Conservation (phyloP, 495 filamentous ascomycete genomes). For the Rostrohypoxylon terebratum region DNA sequence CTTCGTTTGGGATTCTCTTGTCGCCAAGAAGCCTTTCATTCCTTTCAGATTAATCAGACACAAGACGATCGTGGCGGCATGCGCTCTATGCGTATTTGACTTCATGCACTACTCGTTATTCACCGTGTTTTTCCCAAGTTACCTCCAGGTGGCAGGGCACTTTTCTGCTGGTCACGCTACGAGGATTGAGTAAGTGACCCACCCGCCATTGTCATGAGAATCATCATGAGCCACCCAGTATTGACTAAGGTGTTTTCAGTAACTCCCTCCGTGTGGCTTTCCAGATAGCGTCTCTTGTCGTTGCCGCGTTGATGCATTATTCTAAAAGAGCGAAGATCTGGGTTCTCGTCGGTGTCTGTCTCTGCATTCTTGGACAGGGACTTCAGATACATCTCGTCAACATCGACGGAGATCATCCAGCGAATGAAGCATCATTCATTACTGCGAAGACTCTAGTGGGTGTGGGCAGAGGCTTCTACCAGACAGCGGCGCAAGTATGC, state of each 20-base stretch:
- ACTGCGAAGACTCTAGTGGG: neutral
- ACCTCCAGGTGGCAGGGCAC: slow-evolving; percentile 4
- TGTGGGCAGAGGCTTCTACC: neutral
- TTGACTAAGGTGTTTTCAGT: neutral
- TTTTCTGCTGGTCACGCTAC: neutral
- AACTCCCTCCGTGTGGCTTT: neutral
- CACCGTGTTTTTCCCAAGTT: slow-evolving; percentile 3
- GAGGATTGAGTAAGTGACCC: neutral
- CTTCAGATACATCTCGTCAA: slow-evolving; percentile 3
- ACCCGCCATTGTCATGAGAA: neutral
- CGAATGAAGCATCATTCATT: slow-evolving; percentile 2
- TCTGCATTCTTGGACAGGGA: slow-evolving; percentile 2
- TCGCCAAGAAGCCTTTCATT: slow-evolving; percentile 1
- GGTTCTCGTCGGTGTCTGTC: neutral
- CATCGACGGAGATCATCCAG: neutral
- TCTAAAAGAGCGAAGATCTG: neutral
- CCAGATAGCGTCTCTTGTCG: neutral
- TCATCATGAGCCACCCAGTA: neutral
- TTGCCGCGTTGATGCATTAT: neutral
- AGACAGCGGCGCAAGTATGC: neutral
- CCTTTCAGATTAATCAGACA: neutral
- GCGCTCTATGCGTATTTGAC: neutral
- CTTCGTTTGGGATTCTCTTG: neutral
- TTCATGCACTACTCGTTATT: slow-evolving; percentile 6
- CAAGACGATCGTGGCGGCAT: slow-evolving; percentile 1